phyloP scores from a whole-genome alignment of 2,329 filamentous ascomycete species.

The Beauveria sp. region DNA sequence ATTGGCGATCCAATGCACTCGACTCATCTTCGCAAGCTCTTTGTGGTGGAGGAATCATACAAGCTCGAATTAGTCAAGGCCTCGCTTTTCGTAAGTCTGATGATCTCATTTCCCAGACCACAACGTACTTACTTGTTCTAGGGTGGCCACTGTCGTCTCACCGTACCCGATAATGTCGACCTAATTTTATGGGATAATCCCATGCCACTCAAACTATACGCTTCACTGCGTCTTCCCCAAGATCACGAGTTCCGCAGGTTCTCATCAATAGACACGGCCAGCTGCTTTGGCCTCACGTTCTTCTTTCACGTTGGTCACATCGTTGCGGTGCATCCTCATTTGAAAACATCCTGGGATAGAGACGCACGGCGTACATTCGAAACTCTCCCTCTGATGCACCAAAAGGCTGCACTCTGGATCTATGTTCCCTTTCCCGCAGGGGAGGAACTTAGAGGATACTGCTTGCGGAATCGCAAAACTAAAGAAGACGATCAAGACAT shows the following conservation, averaged over 20 bases:
- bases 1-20: not conserved
- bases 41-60: not conserved
- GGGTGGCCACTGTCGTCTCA: slow-evolving; percentile 2
- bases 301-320: not conserved
- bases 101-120: not conserved
- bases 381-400: not conserved
- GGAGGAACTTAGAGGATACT: not conserved
- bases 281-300: slow-evolving; percentile 7
- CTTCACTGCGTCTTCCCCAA: not conserved
- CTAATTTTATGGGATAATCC: not conserved
- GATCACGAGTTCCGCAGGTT: not conserved
- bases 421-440: slow-evolving; percentile 1
- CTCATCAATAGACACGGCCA: not conserved
- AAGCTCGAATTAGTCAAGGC: not conserved
- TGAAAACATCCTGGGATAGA: not conserved
- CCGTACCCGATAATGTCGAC: not conserved
- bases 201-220: not conserved
- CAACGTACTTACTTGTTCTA: not conserved
- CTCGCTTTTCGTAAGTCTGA: not conserved
- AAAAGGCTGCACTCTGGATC: not conserved
- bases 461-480: not conserved
- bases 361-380: slow-evolving; percentile 1
- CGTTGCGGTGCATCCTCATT: slow-evolving; percentile 1
- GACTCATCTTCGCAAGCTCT: not conserved
- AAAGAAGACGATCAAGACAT: not conserved